phyloP scores from a whole-genome alignment of 2,329 filamentous ascomycete species.

The Aspergillus melleus region DNA sequence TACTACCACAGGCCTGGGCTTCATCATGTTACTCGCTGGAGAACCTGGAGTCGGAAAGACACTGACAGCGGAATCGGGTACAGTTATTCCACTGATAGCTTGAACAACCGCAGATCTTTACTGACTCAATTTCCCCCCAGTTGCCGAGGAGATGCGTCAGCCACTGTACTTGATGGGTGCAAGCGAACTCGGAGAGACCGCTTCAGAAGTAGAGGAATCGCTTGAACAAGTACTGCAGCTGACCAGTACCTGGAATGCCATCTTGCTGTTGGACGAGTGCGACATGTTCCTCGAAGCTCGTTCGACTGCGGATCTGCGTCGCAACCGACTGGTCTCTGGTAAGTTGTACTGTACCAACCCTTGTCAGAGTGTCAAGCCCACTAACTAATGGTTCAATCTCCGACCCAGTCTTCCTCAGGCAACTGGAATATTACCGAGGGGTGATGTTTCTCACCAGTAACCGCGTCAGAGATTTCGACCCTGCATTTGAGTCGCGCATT shows the following conservation, averaged over 20 bases:
- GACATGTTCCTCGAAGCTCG: slow-evolving; percentile 3
- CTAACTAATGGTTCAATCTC: no score
- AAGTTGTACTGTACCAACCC: neutral
- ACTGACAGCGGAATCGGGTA: slow-evolving; percentile 1
- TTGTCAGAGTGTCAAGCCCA: no score
- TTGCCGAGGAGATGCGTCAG: neutral
- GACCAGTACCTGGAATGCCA: neutral
- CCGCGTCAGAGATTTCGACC: slow-evolving; percentile 48
- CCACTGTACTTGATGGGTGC: neutral
- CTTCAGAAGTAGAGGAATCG: neutral
- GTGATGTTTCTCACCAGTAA: slow-evolving; percentile 52
- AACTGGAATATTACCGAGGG: slow-evolving; percentile 3
- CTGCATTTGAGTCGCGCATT: slow-evolving; percentile 51
- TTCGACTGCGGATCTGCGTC: neutral
- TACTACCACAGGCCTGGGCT: neutral
- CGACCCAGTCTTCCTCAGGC: neutral
- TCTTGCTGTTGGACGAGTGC: slow-evolving; percentile 3
- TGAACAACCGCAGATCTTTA: neutral
- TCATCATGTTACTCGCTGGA: neutral
- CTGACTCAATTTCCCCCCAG: neutral
- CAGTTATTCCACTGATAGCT: neutral
- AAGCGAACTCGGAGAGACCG: neutral
- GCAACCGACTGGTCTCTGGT: neutral
- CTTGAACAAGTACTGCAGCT: neutral
- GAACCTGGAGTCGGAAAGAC: neutral